These are phyloP conservation scores for Talaromyces funiculosus DNA, from an alignment of 2,329 filamentous ascomycete species.

Conservation along the genomic window DNA sequence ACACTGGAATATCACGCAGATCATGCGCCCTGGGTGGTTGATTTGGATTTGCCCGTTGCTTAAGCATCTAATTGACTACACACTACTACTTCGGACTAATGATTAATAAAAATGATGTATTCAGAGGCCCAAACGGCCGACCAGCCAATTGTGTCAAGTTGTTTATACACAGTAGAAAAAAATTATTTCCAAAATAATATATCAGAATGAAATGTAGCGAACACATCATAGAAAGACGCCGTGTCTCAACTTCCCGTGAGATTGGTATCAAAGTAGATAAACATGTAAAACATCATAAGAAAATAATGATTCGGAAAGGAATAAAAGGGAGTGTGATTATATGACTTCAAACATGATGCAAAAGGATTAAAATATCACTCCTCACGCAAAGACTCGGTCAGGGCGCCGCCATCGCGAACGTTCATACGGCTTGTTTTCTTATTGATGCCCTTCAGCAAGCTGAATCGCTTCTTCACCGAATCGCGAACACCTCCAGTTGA, in stretches of 20 bases:
- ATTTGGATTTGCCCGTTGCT: slow-evolving; percentile 43
- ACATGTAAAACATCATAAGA: slow-evolving; percentile 9
- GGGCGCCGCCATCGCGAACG: slow-evolving; percentile 28
- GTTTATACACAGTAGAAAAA: slow-evolving; percentile 9
- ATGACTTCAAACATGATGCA: background rate
- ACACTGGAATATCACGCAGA: slow-evolving; percentile 43
- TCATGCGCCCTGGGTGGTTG: slow-evolving; percentile 53
- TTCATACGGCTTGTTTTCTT: slow-evolving; percentile 60
- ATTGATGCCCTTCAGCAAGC: slow-evolving; percentile 64
- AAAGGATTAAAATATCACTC: slow-evolving; percentile 23
- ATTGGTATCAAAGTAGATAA: slow-evolving; percentile 14
- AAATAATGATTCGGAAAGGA: background rate
- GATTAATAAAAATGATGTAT: background rate
- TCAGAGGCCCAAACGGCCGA: background rate
- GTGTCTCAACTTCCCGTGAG: slow-evolving; percentile 11
- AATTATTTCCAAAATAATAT: background rate
- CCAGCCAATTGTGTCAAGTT: background rate
- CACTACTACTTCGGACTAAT: background rate
- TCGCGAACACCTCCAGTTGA: slow-evolving; percentile 41
- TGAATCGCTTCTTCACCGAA: slow-evolving; percentile 71
- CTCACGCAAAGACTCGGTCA: slow-evolving; percentile 29
- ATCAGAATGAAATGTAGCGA: slow-evolving; percentile 1
- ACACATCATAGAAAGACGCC: background rate
- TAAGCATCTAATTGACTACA: background rate
- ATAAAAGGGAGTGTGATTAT: background rate